phyloP scores from a whole-genome alignment of 208 protist species.

The Leishmania tropica region DNA sequence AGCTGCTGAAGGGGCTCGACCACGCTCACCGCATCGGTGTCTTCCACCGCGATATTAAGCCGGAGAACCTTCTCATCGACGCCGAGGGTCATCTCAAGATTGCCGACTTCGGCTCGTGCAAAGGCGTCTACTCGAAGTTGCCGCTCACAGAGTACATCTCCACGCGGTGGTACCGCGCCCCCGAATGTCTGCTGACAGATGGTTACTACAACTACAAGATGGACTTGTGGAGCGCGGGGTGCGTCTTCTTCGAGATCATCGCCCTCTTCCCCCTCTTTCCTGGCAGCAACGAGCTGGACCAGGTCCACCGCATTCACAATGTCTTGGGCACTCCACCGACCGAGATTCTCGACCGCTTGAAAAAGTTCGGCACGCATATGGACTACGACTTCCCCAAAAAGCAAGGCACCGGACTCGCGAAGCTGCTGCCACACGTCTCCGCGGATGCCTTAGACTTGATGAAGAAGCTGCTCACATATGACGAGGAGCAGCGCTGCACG shows the following conservation, averaged over 20 bases:
- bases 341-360: conserved; percentile 74
- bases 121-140: conserved; percentile 77
- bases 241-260: conserved; percentile 88
- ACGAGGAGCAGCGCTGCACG: conserved; percentile 88
- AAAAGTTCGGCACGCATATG: conserved; percentile 58
- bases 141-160: conserved; percentile 94
- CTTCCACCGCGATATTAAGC: conserved; percentile 97
- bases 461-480: conserved; percentile 83
- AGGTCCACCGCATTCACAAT: conserved; percentile 91
- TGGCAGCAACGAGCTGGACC: conserved; percentile 80
- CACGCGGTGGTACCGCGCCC: conserved; percentile 94
- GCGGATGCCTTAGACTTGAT: conserved; percentile 87
- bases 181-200: conserved; percentile 90
- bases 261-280: conserved; percentile 84
- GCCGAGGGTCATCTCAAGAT: conserved; percentile 81
- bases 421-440: conserved; percentile 70
- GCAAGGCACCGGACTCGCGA: conserved; percentile 58
- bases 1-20: conserved; percentile 91
- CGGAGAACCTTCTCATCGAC: conserved; percentile 97
- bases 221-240: conserved; percentile 91
- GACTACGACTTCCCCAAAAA: conserved; percentile 79
- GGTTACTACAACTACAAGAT: conserved; percentile 93
- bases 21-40: conserved; percentile 92
- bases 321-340: conserved; percentile 89
- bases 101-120: conserved; percentile 93